Base-by-base conservation (phyloP, 2,329 filamentous ascomycete genomes). In the Cladosporium phlei region DNA sequence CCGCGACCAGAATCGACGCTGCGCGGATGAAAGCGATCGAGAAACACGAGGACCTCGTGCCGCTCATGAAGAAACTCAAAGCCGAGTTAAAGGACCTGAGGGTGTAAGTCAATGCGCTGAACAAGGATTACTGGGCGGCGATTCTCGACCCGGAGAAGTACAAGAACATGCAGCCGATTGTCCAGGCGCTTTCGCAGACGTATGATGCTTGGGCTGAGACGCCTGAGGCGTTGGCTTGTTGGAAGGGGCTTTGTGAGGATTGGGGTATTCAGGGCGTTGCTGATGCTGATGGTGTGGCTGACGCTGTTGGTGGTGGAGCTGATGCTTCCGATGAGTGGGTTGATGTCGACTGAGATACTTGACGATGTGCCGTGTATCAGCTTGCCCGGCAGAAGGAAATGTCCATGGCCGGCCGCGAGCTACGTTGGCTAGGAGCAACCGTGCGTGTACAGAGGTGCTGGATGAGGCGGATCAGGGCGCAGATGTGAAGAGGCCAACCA, bases 171-270 rank as follows among this genome's bases (percentile, higher is more conserved):
- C 37, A 39, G 25, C 37, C 40, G 30, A 20, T 14, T 21, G 24
- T 34, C 6, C 29, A 34, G 11, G 11, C 20, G 16, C 30, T 44
- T 10, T 10, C 20, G 30, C 40, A 44, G 16, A 44, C 29, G 1
- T 33, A 27, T n/a, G 29, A 44, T 6, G 30, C 40, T 9, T 44
- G 19, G 40, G 40, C 30, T 3, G 28, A 44, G 21, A 44, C 39
- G 7, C 39, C 29, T 1, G 39, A 29, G 11, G 29, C 39, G 14
- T 33, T 34, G 16, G 21, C 10, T 1, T 4, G 25, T 4, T 43
- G 29, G 19, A 19, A 22, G 7, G 9, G 11, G 16, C 8, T 32
- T 22, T 32, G 27, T n/a, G 6, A 24, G 6, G 9, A n/a, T 8
- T 33, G 30, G 30, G 30, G 16, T 30, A 11, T n/a, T n/a, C n/a